These are phyloP conservation scores for Paramarasmius palmivorus DNA, from an alignment of 1,284 basidiomycete genomes.

Conservation along the genomic window DNA sequence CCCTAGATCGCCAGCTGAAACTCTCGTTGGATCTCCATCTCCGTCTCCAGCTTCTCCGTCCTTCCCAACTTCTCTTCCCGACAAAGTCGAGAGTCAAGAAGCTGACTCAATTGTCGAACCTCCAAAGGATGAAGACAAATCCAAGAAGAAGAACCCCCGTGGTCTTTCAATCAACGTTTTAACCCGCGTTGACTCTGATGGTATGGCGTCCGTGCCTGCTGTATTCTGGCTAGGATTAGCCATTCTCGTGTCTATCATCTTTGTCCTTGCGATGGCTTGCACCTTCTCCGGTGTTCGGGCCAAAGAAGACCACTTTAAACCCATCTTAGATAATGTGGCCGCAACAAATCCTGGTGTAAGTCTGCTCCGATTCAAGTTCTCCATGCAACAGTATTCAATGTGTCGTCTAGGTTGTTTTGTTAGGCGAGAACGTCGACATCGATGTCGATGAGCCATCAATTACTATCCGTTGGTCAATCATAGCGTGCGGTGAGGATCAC, in stretches of 20 bases:
- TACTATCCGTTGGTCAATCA: constrained; percentile 56
- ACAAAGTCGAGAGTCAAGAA: constrained; percentile 18
- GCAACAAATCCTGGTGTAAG: constrained; percentile 46
- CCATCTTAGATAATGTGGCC: constrained; percentile 42
- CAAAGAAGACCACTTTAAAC: constrained; percentile 41
- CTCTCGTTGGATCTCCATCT: too few species aligned
- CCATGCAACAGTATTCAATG: background rate
- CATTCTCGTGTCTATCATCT: constrained; percentile 43
- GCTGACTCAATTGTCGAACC: constrained; percentile 7
- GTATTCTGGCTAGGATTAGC: constrained; percentile 29
- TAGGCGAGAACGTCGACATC: constrained; percentile 17
- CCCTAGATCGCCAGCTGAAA: too few species aligned
- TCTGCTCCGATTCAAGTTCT: background rate
- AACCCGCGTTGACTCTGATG: constrained; percentile 2
- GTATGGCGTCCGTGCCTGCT: constrained; percentile 9
- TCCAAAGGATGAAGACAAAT: background rate
- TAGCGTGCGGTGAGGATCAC: constrained; percentile 50
- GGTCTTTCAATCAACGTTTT: background rate
- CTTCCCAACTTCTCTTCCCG: background rate
- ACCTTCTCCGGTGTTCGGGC: constrained; percentile 49
- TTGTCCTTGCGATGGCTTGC: constrained; percentile 47
- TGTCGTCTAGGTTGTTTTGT: constrained; percentile 9
- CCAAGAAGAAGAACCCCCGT: background rate
- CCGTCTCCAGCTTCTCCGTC: too few species aligned
- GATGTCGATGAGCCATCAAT: constrained; percentile 45